Evolutionary conservation across 805 yeast genomes (phyloP), one percentile per base, ranked within the genome.

Genomic region (Torulaspora delbrueckii): DNA sequence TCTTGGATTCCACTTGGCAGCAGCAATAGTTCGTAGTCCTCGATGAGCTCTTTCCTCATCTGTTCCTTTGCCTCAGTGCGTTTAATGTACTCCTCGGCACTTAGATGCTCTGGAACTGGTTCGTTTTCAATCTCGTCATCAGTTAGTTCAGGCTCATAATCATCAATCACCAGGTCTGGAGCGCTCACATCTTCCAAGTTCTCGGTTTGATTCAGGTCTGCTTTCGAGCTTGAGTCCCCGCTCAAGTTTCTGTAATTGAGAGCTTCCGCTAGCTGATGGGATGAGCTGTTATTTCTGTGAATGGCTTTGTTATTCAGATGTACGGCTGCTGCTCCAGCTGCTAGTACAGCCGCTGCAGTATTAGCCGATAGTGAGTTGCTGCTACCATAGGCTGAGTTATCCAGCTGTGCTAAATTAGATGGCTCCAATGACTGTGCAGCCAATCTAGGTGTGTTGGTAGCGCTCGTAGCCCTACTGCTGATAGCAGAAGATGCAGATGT

Each of bases 1-100:
- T 65, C 66, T 43, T 65, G 65, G 10, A 65, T 59, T 43, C 69
- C 69, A 42, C 60, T 55, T 12, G 69, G 68, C 24, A 65, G 47
- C 4, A 47, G 24, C 9, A 65, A 35, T 12, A 61, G 42, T 22
- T 56, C 60, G 35, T 45, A 50, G 42, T 62, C 56, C 10, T 51
- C 42, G 12, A 40, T 14, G 22, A 54, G 52, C 10, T 32, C 43
- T 10, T 45, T 38, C 39, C 53, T 53, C 19, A 62, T 37, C 8
- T 37, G 31, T 4, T 51, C 40, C 19, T 33, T 48, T 8, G 43
- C 37, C 7, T 40, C 40, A 2, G 33, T 38, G 32, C 52, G 55
- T 3, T 42, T 27, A 3, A 28, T 23, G 5, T 50, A 9, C 40
- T 59, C 56, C 31, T 54, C 60, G 1, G 38, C 34, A 18, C 50